Evolutionary conservation across 805 yeast species (phyloP), one percentile per base, ranked within the genome.

Genomic region (Cyberlindnera subsufficiens): DNA sequence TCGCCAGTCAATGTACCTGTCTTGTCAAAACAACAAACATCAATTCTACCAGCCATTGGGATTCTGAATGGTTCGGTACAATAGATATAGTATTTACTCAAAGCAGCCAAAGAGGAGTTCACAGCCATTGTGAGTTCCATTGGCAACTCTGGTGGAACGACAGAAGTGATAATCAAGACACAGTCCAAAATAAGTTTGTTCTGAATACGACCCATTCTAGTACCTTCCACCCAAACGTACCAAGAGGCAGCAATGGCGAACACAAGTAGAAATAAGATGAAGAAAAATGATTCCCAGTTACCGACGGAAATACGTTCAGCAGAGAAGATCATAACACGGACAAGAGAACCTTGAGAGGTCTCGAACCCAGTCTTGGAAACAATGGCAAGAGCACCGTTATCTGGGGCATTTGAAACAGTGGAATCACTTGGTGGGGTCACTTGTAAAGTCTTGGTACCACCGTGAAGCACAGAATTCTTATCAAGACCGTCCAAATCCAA

Each of bases 61-160:
- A 93, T 90, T 69, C 99, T 79, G 72, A 93, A 93, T 15, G 99
- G 99, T 66, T 93, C 99, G 35, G 99, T 93, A 72, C 99, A 93
- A 71, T 85, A 93, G 49, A 93, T 82, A 63, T 82, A 90, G 63
- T 74, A 82, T 65, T 93, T 93, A 55, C 85, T 80, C 51, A 93
- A 74, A 3, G 97, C 89, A 45, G 89, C 79, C 62, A 93, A 72
- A 6, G 98, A 90, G 32, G 86, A 75, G 66, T 93, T 93, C 33
- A 93, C 99, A 46, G 99, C 98, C 91, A 93, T 83, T 13, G 99
- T 93, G 56, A 93, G 76, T 71, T 93, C 99, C 98, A 93, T 93
- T 45, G 99, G 99, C 54, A 93, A 75, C 68, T 93, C 99, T 35
- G 99, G 99, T 31, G 99, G 99, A 33, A 93, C 99, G 50, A 93